phyloP scores from a whole-genome alignment of 169 alveolate genomes.

The Theileria equi region DNA sequence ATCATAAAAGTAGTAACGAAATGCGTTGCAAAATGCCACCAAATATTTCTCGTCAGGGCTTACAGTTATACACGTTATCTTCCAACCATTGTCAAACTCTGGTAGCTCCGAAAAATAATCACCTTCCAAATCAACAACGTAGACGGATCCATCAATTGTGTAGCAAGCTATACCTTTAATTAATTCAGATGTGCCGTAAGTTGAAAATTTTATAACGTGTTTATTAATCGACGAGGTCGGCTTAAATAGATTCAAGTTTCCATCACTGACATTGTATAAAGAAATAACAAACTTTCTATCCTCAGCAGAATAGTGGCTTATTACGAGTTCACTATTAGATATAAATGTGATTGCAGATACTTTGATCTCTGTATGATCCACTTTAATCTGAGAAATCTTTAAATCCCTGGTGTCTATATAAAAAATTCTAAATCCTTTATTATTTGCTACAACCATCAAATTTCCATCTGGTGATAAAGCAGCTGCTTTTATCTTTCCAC shows the following conservation, averaged over 20 bases:
- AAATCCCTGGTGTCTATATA: slow-evolving; percentile 16
- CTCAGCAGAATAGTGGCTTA: slow-evolving; percentile 19
- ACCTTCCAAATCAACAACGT: slow-evolving; percentile 36
- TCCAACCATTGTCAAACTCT: slow-evolving; percentile 32
- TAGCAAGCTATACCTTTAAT: not conserved
- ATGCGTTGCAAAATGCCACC: slow-evolving; percentile 53
- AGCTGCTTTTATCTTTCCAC: slow-evolving; percentile 42
- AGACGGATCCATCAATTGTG: slow-evolving; percentile 45
- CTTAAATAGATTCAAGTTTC: not conserved
- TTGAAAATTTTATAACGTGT: not conserved
- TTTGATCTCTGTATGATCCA: not conserved
- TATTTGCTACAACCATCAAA: slow-evolving; percentile 43
- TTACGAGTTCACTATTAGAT: slow-evolving; percentile 23
- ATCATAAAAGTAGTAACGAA: slow-evolving; percentile 49
- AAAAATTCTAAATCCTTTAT: slow-evolving; percentile 21
- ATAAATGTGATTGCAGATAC: slow-evolving; percentile 39
- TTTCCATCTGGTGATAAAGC: slow-evolving; percentile 44
- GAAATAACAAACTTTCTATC: not conserved
- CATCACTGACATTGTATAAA: slow-evolving; percentile 1
- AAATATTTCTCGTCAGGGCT: slow-evolving; percentile 46
- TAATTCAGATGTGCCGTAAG: not conserved
- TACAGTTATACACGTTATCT: slow-evolving; percentile 20
- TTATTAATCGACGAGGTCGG: slow-evolving; percentile 10
- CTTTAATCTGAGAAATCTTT: slow-evolving; percentile 11
- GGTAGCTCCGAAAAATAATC: slow-evolving; percentile 35